Evolutionary conservation across 108 stramenopile genomes (phyloP).

Genomic region (Cyclostephanos tholiformis): DNA sequence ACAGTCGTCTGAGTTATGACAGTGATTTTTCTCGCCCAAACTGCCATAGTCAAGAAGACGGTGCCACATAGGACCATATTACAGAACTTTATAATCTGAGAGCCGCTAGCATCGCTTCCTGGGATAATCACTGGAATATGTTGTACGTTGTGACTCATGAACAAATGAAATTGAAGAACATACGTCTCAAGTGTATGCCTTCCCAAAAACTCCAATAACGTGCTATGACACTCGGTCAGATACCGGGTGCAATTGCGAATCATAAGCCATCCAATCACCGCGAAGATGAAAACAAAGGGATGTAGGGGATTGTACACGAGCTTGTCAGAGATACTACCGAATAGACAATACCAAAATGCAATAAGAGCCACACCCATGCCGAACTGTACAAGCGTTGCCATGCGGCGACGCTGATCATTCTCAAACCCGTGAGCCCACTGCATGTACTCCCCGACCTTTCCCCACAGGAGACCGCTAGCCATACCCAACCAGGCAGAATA

Average conservation of each 20-base stretch:
- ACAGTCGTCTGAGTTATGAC: conserved; percentile 62
- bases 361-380: conserved; percentile 51
- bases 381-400: conserved; percentile 51
- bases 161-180: conserved; percentile 93
- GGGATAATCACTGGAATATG: conserved; percentile 73
- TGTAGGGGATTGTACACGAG: conserved; percentile 85
- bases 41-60: conserved; percentile 58
- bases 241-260: conserved; percentile 87
- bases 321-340: conserved; percentile 73
- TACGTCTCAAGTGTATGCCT: conserved; percentile 93
- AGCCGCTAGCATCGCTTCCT: conserved; percentile 59
- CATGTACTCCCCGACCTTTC: conserved; percentile 58
- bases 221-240: conserved; percentile 67
- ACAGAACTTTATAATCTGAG: conserved; percentile 41
- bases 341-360: conserved; percentile 58
- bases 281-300: conserved; percentile 86
- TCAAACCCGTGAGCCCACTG: conserved; percentile 61
- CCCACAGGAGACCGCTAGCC: conserved; percentile 58
- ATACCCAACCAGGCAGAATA: conserved; percentile 71
- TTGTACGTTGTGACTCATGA: conserved; percentile 81
- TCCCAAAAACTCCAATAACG: conserved; percentile 83
- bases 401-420: conserved; percentile 27
- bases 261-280: conserved; percentile 85
- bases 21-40: conserved; percentile 63
- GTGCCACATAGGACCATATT: conserved; percentile 69